Evolutionary conservation across 78 protist species (phyloP), one percentile per base, ranked within the genome.

Genomic region (Chrysochromulina tobinii): DNA sequence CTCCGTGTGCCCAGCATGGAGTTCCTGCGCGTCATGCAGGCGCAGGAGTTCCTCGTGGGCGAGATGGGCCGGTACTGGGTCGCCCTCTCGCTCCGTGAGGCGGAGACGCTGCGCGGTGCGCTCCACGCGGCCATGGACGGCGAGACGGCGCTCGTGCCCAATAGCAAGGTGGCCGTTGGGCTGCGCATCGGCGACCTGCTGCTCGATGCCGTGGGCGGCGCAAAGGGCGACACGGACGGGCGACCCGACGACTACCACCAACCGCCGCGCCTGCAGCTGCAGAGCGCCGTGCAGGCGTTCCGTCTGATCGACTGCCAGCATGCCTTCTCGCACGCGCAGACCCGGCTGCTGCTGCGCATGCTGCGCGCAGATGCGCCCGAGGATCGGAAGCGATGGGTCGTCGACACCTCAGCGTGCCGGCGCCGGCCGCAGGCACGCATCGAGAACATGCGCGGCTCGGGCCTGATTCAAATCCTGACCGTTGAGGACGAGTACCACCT

Each of bases 71-170:
- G 81, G 11, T 38, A 58, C 73, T 58, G 54, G 58, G 95, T 91
- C 50, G 92, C 93, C 21, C 59, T 95, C 64, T 81, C 95, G 48
- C 93, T 95, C 17, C 95, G 92, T 20, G 97, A 95, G 89, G 97
- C 95, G 57, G 96, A 95, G 87, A 61, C 93, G 48, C 59, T 95
- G 68, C 93, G 95, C 55, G 53, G 93, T 38, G 57, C 50, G 9
- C 8, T 94, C 8, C 94, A 94, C 93, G 20, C 21, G 27, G 1
- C 21, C 20, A 53, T 53, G 87, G 69, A 81, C 61, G 57, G 6
- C n/a, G 50, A 15, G 50, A 17, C 15, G 18, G 67, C 87, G 7
- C 50, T 57, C 48, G 69, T 81, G 54, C 64, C 64, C 8, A 54
- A 8, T 51, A 7, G 54, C 25, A 54, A 57, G 18, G 83, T 75